Base-by-base conservation (phyloP, 2,329 filamentous ascomycete genomes). In the Aureobasidium subglaciale region DNA sequence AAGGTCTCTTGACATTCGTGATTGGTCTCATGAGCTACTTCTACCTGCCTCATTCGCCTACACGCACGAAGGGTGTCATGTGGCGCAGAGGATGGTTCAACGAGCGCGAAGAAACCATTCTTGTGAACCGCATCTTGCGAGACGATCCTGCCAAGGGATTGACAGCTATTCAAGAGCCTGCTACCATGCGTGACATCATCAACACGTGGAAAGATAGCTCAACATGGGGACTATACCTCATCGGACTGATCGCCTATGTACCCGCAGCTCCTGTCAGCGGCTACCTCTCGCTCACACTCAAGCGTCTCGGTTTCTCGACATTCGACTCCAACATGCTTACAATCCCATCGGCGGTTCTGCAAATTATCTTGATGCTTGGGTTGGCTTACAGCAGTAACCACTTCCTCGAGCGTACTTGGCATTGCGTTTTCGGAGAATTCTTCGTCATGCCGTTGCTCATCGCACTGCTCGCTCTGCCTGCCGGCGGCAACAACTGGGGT, bases 271-370 rank as follows among this genome's bases (percentile, higher is more conserved):
- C 78, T 1, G 64, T 72, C 1, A 74, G 74, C 2, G 70, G 68
- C 18, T 85, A 85, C 59, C 72, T 87, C 6, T 82, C 84, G 0
- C 73, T 84, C 5, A 80, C 78, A 1, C 72, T 86, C 5, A 76
- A 77, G 32, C 69, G 71, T 1, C 69, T 85, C 0, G 83, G 77
- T 1, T 84, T 85, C 68, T 58, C 58, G 16, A 57, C 56, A 5
- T 59, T 59, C 46, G 46, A 58, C 25, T 56, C 55, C 13, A 61
- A 61, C 45, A 59, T 61, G 58, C 56, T 61, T 2, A 40, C 58
- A 9, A 55, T 59, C n/a, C 59, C 59, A 3, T 49, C 55, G 2
- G 59, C 59, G 15, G 58, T 61, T 7, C 18, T 61, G 13, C 59
- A 61, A 43, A 82, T 84, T 58, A 55, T 81, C 45, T 80, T 80